A percentile compares a stretch with the other conserved stretches of the same genome.
phyloP scores from a whole-genome alignment of 2,329 filamentous ascomycete genomes.

The Alternaria sp. region DNA sequence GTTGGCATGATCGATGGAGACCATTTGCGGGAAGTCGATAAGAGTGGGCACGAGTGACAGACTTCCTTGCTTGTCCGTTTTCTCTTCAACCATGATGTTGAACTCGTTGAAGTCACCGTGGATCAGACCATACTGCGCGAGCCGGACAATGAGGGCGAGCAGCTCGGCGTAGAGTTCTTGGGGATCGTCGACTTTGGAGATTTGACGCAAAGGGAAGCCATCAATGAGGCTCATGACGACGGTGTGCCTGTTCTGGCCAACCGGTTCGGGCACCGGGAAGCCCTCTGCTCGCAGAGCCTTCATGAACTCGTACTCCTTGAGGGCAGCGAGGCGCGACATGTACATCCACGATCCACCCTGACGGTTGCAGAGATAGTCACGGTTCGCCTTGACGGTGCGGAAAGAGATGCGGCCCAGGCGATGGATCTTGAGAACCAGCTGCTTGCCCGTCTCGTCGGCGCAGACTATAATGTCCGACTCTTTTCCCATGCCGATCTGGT shows the following conservation, averaged over 20 bases:
- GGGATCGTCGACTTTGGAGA: conserved; percentile 82
- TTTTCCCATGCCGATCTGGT: conserved; percentile 94
- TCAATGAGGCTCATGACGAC: conserved; percentile 96
- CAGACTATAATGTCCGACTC: conserved; percentile 97
- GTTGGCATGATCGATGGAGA: conserved; percentile 92
- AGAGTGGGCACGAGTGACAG: conserved; percentile 77
- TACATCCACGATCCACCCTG: conserved; percentile 95
- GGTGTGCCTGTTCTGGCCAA: conserved; percentile 91
- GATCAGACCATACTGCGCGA: conserved; percentile 88
- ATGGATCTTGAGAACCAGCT: conserved; percentile 93
- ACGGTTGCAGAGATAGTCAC: conserved; percentile 89
- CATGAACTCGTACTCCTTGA: conserved; percentile 97
- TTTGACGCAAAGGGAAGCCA: conserved; percentile 88
- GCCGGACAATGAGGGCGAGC: conserved; percentile 81
- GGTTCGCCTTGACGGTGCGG: conserved; percentile 92
- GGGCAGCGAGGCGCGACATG: conserved; percentile 87
- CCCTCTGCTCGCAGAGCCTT: conserved; percentile 81
- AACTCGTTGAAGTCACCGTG: conserved; percentile 99
- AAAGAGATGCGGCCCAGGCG: conserved; percentile 95
- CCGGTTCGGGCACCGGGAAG: conserved; percentile 87
- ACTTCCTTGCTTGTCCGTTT: conserved; percentile 43
- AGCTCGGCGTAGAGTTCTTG: conserved; percentile 89
- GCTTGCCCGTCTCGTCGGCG: conserved; percentile 77
- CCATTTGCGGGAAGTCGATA: conserved; percentile 98
- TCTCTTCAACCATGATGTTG: conserved; percentile 93